Conservation (phyloP, 2,329 filamentous ascomycete species). For the Passalora sequoiae region DNA sequence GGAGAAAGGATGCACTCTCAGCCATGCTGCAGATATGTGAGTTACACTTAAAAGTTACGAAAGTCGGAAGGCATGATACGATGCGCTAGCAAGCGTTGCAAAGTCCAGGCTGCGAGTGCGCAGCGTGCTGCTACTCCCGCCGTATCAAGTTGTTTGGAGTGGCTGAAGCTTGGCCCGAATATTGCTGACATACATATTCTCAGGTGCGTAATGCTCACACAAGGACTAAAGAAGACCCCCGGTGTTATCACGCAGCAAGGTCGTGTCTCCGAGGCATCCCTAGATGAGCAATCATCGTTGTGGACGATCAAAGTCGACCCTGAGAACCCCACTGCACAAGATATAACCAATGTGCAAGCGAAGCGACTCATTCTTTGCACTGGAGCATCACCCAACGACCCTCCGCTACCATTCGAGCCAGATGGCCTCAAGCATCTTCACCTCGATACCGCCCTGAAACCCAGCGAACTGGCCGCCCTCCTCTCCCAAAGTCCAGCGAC, state of each 20-base stretch:
- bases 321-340: slow-evolving; percentile 23
- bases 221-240: slow-evolving; percentile 40
- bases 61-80: no score
- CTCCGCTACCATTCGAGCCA: slow-evolving; percentile 40
- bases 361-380: slow-evolving; percentile 54
- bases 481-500: slow-evolving; percentile 39
- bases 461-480: slow-evolving; percentile 43
- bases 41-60: no score
- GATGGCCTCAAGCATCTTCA: slow-evolving; percentile 43
- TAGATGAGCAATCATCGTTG: slow-evolving; percentile 35
- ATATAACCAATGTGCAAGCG: slow-evolving; percentile 34
- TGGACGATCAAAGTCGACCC: slow-evolving; percentile 37
- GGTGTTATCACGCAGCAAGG: slow-evolving; percentile 39
- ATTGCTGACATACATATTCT: no score
- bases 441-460: slow-evolving; percentile 54
- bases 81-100: no score
- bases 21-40: slow-evolving; percentile 55
- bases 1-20: slow-evolving; percentile 53
- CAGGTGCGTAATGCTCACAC: slow-evolving; percentile 43
- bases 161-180: no score
- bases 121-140: no score
- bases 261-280: slow-evolving; percentile 37
- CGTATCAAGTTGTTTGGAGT: no score
- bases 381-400: slow-evolving; percentile 49
- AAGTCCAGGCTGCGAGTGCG: no score